These are phyloP conservation scores for Zymoseptoria brevis DNA, from an alignment of 2,329 filamentous ascomycete genomes.

Conservation along the genomic window DNA sequence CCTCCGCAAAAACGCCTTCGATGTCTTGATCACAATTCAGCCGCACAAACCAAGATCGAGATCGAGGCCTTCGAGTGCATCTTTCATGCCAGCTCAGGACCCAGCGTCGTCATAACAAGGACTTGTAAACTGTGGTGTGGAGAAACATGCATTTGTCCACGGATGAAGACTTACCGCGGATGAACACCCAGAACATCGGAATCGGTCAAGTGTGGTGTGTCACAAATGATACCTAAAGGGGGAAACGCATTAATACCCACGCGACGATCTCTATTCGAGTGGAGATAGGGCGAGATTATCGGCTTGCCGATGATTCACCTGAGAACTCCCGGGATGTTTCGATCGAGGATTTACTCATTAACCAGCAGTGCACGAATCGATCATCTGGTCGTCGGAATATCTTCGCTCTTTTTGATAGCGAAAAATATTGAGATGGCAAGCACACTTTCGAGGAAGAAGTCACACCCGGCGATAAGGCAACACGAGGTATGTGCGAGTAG, in stretches of 20 bases:
- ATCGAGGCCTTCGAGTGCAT: neutral
- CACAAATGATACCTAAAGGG: neutral
- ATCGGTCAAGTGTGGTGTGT: neutral
- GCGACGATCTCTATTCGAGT: neutral
- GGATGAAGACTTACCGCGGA: neutral
- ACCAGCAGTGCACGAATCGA: neutral
- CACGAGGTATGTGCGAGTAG: neutral
- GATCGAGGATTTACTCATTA: neutral
- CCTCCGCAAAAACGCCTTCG: neutral
- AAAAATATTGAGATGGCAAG: no score
- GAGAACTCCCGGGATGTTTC: neutral
- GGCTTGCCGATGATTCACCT: neutral
- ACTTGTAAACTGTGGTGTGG: neutral
- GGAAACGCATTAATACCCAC: neutral
- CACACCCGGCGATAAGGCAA: neutral
- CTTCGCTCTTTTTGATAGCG: no score
- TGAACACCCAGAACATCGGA: neutral
- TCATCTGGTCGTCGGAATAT: no score
- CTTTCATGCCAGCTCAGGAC: neutral
- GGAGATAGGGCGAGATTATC: neutral
- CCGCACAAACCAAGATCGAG: neutral
- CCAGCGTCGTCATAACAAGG: neutral
- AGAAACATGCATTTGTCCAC: neutral
- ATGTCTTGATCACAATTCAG: neutral
- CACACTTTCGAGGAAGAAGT: neutral